Percentiles rank a stretch among this genome's conserved stretches.
phyloP scores from a whole-genome alignment of 106 monocot species.

The Xerophyta viscosa region DNA sequence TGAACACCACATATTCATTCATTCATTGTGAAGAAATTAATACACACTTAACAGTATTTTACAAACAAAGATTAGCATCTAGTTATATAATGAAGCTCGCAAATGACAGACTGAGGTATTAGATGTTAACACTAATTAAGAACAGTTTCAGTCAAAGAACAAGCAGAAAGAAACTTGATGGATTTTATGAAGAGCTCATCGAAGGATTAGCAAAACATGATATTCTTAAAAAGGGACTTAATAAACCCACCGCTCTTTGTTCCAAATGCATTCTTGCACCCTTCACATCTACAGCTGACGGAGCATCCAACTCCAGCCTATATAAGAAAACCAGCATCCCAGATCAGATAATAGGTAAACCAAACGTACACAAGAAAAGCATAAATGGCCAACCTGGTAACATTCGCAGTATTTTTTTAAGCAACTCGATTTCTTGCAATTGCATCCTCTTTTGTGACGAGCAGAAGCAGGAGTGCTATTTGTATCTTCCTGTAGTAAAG shows the following conservation, averaged over 20 bases:
- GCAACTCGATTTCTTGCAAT: conserved; percentile 96
- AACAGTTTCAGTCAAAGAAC: too few relatives aligned
- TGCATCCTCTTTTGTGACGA: conserved; percentile 93
- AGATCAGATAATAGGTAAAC: conserved; percentile 6
- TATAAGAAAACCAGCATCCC: conserved; percentile 7
- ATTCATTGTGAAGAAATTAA: too few relatives aligned
- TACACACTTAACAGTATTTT: too few relatives aligned
- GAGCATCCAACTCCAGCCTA: conserved; percentile 84
- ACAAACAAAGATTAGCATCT: too few relatives aligned
- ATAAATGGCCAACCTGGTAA: conserved; percentile 64
- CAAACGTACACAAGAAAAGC: not conserved
- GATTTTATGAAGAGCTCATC: too few relatives aligned
- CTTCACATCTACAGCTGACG: conserved; percentile 72
- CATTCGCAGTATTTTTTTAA: conserved; percentile 99
- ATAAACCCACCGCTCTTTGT: conserved; percentile 51
- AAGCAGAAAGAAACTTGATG: too few relatives aligned
- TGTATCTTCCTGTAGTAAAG: conserved; percentile 47
- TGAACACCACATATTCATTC: too few relatives aligned
- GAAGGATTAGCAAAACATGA: too few relatives aligned
- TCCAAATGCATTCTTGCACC: conserved; percentile 84
- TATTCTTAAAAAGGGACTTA: not conserved
- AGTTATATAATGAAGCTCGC: too few relatives aligned
- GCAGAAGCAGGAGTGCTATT: conserved; percentile 96
- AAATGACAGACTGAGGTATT: too few relatives aligned
- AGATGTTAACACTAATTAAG: too few relatives aligned